Evolutionary conservation across 164 flowering plant genomes (phyloP).

Genomic region (Piper betle): DNA sequence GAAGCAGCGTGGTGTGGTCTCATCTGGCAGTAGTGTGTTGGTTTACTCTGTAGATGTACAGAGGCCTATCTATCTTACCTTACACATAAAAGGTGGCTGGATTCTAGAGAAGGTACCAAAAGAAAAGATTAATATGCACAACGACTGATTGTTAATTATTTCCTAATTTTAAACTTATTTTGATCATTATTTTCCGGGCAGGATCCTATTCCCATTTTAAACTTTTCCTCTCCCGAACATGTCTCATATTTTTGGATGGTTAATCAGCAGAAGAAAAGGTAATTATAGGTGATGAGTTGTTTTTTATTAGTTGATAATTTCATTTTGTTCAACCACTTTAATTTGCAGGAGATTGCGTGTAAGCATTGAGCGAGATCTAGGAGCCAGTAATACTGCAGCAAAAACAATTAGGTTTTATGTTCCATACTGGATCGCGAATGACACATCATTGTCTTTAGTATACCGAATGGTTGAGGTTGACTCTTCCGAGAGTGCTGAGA

Average conservation of each 20-base stretch:
- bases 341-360: conserved; percentile 80
- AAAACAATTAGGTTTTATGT: conserved; percentile 84
- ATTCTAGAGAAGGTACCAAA: conserved; percentile 66
- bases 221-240: conserved; percentile 44
- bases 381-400: conserved; percentile 63
- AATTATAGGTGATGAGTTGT: not conserved
- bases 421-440: conserved; percentile 90
- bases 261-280: conserved; percentile 75
- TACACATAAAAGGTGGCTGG: conserved; percentile 87
- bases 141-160: not conserved
- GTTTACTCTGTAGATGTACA: conserved; percentile 75
- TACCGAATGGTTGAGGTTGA: conserved; percentile 85
- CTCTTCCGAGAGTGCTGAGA: conserved; percentile 41
- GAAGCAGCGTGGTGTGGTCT: conserved; percentile 52
- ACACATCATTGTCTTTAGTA: conserved; percentile 50
- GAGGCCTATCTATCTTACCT: conserved; percentile 58
- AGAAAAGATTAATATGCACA: not conserved
- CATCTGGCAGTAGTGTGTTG: conserved; percentile 52
- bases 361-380: conserved; percentile 83
- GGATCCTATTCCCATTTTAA: conserved; percentile 73
- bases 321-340: not conserved
- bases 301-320: not conserved
- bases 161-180: not conserved
- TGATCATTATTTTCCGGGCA: conserved; percentile 15
- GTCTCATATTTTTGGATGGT: conserved; percentile 90